phyloP scores from a whole-genome alignment of 805 yeast species.

The Diddensiella transvaalensis region DNA sequence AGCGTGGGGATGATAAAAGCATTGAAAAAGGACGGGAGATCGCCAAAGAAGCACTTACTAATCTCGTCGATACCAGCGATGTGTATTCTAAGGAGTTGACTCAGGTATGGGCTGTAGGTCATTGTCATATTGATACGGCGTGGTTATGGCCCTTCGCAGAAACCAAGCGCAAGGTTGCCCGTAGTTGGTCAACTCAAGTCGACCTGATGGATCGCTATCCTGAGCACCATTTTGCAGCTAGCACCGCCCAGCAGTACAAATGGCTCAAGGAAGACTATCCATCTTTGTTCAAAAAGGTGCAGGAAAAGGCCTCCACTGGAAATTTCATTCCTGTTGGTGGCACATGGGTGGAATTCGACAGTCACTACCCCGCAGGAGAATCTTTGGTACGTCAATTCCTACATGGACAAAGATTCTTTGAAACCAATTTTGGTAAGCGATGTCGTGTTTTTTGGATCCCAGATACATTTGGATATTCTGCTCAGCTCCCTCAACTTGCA shows the following conservation, averaged over 20 bases:
- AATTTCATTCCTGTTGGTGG: slow-evolving; percentile 82
- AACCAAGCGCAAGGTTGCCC: slow-evolving; percentile 80
- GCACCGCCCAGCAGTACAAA: slow-evolving; percentile 89
- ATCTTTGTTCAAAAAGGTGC: slow-evolving; percentile 57
- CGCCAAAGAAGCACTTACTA: slow-evolving; percentile 61
- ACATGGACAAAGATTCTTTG: slow-evolving; percentile 71
- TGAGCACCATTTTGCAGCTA: slow-evolving; percentile 86
- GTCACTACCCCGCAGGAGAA: slow-evolving; percentile 79
- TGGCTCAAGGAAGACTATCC: slow-evolving; percentile 89
- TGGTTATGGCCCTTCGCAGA: slow-evolving; percentile 99
- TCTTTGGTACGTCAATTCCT: slow-evolving; percentile 76
- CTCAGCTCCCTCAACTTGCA: slow-evolving; percentile 80
- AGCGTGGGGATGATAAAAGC: slow-evolving; percentile 51
- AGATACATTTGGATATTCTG: slow-evolving; percentile 82
- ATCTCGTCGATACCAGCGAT: slow-evolving; percentile 54
- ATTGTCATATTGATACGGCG: slow-evolving; percentile 97
- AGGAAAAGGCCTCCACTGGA: slow-evolving; percentile 53
- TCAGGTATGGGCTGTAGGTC: slow-evolving; percentile 85
- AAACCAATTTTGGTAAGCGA: slow-evolving; percentile 62
- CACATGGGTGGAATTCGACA: slow-evolving; percentile 87
- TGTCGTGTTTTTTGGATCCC: slow-evolving; percentile 78
- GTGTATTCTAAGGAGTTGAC: slow-evolving; percentile 56
- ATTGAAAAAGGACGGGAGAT: slow-evolving; percentile 60
- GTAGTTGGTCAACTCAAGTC: slow-evolving; percentile 92
- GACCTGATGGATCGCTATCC: slow-evolving; percentile 80